phyloP scores from a whole-genome alignment of 2,329 filamentous ascomycete species.

The Magnaporthales sp. region DNA sequence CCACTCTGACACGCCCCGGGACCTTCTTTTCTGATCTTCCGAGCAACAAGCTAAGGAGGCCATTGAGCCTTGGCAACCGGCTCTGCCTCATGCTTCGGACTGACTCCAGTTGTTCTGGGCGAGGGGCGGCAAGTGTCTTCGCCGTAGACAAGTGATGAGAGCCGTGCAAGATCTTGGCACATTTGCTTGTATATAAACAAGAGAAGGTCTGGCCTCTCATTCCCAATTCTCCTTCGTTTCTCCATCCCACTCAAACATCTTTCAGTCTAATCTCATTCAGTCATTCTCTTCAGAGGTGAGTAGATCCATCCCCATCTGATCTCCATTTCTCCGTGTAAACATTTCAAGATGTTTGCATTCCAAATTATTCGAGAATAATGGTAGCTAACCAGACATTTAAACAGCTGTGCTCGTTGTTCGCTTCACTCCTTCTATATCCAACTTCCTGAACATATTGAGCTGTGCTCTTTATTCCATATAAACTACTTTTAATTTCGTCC shows the following conservation, averaged over 20 bases:
- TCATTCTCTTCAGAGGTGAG: slow-evolving; percentile 38
- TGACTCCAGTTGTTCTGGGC: not conserved
- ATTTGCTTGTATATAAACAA: slow-evolving; percentile 27
- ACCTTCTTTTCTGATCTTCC: slow-evolving; percentile 27
- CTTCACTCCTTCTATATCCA: slow-evolving; percentile 29
- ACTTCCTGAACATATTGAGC: slow-evolving; percentile 32
- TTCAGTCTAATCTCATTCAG: slow-evolving; percentile 24
- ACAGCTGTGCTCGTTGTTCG: slow-evolving; percentile 40
- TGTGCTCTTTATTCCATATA: slow-evolving; percentile 32
- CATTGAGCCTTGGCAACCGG: slow-evolving; percentile 5
- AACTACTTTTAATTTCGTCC: slow-evolving; percentile 17
- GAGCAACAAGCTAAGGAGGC: slow-evolving; percentile 20
- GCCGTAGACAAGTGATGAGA: not conserved
- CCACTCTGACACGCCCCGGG: slow-evolving; percentile 31
- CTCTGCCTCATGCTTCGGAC: slow-evolving; percentile 17
- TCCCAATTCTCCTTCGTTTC: slow-evolving; percentile 16
- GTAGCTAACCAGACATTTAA: slow-evolving; percentile 3
- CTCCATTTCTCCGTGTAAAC: not conserved
- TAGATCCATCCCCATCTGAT: not conserved
- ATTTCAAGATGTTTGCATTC: not conserved
- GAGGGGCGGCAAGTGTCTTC: not conserved
- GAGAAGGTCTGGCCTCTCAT: not conserved
- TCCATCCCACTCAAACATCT: slow-evolving; percentile 24
- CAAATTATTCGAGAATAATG: not conserved
- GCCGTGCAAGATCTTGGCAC: slow-evolving; percentile 4